Evolutionary conservation across 2,329 filamentous ascomycete species (phyloP), one percentile per base, ranked within the genome.

Genomic region (Decorospora gaudefroyi): DNA sequence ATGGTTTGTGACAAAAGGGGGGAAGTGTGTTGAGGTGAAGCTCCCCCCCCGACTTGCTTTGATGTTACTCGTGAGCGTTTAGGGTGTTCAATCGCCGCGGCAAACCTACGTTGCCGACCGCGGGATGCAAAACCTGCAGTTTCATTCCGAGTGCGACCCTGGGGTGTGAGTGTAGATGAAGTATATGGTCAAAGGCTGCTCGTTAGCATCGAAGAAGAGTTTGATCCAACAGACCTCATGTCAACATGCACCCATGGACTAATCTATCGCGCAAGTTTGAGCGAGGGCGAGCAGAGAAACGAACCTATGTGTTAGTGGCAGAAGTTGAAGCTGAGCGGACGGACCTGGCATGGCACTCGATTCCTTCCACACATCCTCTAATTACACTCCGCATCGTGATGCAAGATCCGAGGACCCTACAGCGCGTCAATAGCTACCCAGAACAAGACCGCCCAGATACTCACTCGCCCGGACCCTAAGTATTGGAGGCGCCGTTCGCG

Each of bases 391-490:
- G 25, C 30, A 23, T 38, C 35, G 39, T 53, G 49, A 46, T 51
- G 39, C 42, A 52, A 58, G 48, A 54, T 55, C 54, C 50, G 37
- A 51, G 44, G 52, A 60, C 48, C 48, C 55, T 57, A 51, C 44
- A 47, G 39, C 53, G 44, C 47, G 48, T 56, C 46, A 56, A 57
- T 54, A 39, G 34, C 49, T 42, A 40, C 39, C 16, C 34, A 41
- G 31, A 39, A 33, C 34, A 19, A 18, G 12, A 34, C 18, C 37
- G 27, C 25, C 49, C 26, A 16, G n/a, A 42, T 51, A 57, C 57
- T 55, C 49, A 55, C 52, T 38, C 40, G 39, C 27, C 42, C 39
- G 23, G 34, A 39, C 34, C 29, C 15, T 26, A 16, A 30, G n/a
- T 11, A 28, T 17, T 25, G 27, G n/a, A 29, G 33, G 11, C 28